A percentile compares a stretch with the other conserved stretches of the same genome.
These are phyloP conservation scores for Volvox carteri DNA, from an alignment of 163 green algal genomes.

Conservation along the genomic window DNA sequence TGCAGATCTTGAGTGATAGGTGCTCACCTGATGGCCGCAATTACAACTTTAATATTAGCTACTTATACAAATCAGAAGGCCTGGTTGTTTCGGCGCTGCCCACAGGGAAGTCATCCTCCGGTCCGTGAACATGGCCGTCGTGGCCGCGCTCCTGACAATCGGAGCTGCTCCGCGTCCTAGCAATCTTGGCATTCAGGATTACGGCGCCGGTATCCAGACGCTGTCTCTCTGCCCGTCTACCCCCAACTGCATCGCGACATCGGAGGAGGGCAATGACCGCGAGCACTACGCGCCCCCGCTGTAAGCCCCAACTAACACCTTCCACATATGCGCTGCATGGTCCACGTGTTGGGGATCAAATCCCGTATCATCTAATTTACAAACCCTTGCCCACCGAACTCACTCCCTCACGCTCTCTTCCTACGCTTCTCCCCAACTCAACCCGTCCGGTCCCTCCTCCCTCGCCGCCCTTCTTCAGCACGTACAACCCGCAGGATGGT, in stretches of 20 bases:
- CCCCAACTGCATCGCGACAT: constrained; percentile 94
- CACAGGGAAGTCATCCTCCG: constrained; percentile 72
- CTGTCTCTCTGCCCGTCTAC: constrained; percentile 89
- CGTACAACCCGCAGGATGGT: constrained; percentile 91
- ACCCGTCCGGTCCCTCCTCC: background rate
- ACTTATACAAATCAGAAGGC: no score
- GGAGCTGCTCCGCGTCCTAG: constrained; percentile 75
- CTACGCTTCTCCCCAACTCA: background rate
- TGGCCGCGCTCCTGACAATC: constrained; percentile 81
- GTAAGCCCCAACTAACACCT: constrained; percentile 57
- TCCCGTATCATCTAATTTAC: no score
- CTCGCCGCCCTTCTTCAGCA: constrained; percentile 62
- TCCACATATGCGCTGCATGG: background rate
- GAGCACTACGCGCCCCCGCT: constrained; percentile 88
- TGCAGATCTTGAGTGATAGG: no score
- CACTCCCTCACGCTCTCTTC: no score
- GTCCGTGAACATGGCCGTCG: constrained; percentile 74
- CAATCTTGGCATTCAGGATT: constrained; percentile 80
- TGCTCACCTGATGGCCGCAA: no score
- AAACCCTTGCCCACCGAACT: no score
- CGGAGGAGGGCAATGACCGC: constrained; percentile 92
- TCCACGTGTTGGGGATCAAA: background rate
- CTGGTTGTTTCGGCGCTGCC: no score
- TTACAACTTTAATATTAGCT: no score
- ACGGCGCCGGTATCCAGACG: constrained; percentile 78